These are phyloP conservation scores for Neurospora sp. DNA, from an alignment of 495 filamentous ascomycete genomes.

Conservation along the genomic window DNA sequence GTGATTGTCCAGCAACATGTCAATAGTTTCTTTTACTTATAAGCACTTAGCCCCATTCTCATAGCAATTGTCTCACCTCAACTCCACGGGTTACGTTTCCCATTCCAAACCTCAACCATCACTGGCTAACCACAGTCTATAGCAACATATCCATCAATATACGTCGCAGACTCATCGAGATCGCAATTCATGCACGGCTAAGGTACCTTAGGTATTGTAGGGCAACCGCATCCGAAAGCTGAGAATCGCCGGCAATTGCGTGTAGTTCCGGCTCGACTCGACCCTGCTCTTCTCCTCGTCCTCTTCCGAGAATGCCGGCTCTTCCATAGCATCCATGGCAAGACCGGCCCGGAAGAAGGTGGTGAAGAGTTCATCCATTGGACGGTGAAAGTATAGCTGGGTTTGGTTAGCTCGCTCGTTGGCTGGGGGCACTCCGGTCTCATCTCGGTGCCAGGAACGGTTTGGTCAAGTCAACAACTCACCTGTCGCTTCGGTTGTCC, in stretches of 20 bases:
- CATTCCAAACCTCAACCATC: background rate
- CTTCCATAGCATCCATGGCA: conserved; percentile 33
- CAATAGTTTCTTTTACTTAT: background rate
- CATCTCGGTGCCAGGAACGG: background rate
- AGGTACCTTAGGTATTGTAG: background rate
- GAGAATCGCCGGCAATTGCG: conserved; percentile 27
- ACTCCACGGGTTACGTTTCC: background rate
- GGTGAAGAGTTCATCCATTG: conserved; percentile 29
- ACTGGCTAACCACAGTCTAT: background rate
- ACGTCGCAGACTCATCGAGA: background rate
- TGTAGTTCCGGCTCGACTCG: conserved; percentile 23
- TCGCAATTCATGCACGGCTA: background rate
- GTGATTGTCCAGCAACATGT: background rate
- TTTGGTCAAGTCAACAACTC: conserved; percentile 1
- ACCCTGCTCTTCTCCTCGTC: conserved; percentile 11
- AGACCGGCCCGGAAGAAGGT: conserved; percentile 27
- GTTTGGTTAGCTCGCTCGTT: background rate
- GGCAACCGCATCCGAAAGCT: conserved; percentile 22
- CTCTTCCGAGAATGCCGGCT: conserved; percentile 25
- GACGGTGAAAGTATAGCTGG: conserved; percentile 32
- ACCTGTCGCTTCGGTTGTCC: conserved; percentile 25
- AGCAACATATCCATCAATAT: background rate
- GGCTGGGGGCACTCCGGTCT: background rate
- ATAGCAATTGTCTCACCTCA: background rate
- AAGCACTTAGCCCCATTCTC: background rate